These are phyloP conservation scores for Panaeolus papilionaceus DNA, from an alignment of 768 basidiomycete species.

Conservation along the genomic window DNA sequence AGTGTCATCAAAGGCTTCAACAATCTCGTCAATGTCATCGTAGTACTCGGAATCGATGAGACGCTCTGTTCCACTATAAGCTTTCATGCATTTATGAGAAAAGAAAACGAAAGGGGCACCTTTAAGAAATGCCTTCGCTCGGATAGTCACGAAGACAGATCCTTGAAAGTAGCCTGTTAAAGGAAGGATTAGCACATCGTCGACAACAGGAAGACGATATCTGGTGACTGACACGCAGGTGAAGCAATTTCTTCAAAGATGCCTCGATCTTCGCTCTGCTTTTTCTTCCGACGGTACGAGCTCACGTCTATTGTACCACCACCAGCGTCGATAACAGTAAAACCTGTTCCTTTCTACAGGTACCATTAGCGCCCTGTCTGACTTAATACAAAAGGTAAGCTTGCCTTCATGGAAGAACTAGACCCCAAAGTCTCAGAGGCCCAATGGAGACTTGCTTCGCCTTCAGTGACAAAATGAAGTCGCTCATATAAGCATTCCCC, in stretches of 20 bases:
- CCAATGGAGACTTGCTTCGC: constrained; percentile 58
- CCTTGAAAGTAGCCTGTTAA: constrained; percentile 48
- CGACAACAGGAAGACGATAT: not conserved
- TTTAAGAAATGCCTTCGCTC: constrained; percentile 13
- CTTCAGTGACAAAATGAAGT: constrained; percentile 56
- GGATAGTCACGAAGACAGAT: constrained; percentile 48
- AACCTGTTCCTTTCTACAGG: constrained; percentile 35
- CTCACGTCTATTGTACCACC: constrained; percentile 62
- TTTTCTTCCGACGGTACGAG: constrained; percentile 45
- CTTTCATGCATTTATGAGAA: not conserved
- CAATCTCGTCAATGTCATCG: constrained; percentile 51
- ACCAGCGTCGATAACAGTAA: constrained; percentile 29
- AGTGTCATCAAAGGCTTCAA: constrained; percentile 50
- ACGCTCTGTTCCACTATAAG: not conserved
- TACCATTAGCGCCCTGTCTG: constrained; percentile 27
- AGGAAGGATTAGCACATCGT: not conserved
- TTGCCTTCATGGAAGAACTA: constrained; percentile 40
- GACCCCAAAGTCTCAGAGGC: constrained; percentile 47
- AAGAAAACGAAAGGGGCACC: not conserved
- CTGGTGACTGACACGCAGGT: constrained; percentile 40
- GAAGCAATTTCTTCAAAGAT: constrained; percentile 53
- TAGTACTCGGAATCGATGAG: constrained; percentile 47
- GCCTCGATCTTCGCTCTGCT: constrained; percentile 48
- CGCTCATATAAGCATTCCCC: constrained; percentile 37
- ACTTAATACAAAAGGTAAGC: not conserved